Evolutionary conservation across 805 yeast genomes (phyloP).

Genomic region (Yueomyces sp.): DNA sequence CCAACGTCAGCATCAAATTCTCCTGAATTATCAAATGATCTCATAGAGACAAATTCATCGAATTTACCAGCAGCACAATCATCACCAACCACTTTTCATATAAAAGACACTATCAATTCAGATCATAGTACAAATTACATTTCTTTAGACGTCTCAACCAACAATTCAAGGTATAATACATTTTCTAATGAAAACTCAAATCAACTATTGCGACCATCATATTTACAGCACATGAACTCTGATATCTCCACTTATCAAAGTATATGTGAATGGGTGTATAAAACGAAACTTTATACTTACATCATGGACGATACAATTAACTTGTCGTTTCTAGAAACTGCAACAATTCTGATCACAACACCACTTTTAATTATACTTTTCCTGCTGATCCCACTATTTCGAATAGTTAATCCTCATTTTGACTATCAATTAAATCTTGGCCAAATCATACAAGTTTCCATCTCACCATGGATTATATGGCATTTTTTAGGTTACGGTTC

Average conservation of each 20-base stretch:
- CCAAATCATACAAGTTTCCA: constrained; percentile 6
- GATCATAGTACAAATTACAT: too few species aligned
- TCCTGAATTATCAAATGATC: neutral
- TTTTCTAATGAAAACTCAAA: too few species aligned
- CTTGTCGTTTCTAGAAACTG: constrained; percentile 5
- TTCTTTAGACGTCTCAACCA: too few species aligned
- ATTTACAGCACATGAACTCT: too few species aligned
- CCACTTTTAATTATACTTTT: constrained; percentile 10
- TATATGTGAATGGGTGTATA: neutral
- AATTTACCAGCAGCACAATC: too few species aligned
- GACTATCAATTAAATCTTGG: constrained; percentile 1
- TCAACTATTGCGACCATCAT: too few species aligned
- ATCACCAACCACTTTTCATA: too few species aligned
- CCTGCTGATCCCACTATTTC: constrained; percentile 9
- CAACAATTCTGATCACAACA: constrained; percentile 11
- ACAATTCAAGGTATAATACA: too few species aligned
- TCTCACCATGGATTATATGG: constrained; percentile 2
- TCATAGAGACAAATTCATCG: too few species aligned
- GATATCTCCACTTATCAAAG: neutral
- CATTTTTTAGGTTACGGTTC: neutral
- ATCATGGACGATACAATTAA: neutral
- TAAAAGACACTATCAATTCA: too few species aligned
- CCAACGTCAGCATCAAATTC: neutral
- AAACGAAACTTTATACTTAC: too few species aligned
- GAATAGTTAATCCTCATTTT: neutral